Base-by-base conservation (phyloP, 192 early-diverging fungal genomes). In the Hyaloraphidium curvatum region DNA sequence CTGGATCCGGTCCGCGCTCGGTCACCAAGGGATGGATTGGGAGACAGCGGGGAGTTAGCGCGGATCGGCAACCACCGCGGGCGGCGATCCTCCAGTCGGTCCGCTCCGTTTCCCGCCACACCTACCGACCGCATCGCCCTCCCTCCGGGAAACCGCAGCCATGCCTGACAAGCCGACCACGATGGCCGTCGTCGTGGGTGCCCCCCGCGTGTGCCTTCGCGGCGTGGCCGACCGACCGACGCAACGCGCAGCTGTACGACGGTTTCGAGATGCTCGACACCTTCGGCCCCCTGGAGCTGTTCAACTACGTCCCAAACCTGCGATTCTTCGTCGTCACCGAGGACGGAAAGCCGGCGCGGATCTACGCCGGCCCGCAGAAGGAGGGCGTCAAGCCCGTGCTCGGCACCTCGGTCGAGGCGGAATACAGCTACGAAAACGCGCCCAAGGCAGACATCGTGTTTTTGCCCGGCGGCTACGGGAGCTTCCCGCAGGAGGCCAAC, bases 211-310 rank as follows among this genome's bases (percentile, higher is more conserved):
- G 11, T 37, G 11, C 17, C 35, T 17, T 37, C 17, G 19, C 33
- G n/a, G n/a, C 7, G 7, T 37, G 7, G 33, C n/a, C 33, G 33
- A 7, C 7, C n/a, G 7, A 7, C 33, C 33, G 33, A 7, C 33
- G 17, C 5, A 22, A 14, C 14, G 7, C 17, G 7, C 9, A 48
- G 43, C 43, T 48, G 4, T 48, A 22, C 25, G 43, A 48, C 25
- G 43, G 43, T 22, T 48, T 48, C 43, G 43, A 48, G 23, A 14
- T 48, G 11, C 43, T 48, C 43, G 43, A 48, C 19, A 48, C 43
- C 43, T 48, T 48, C 23, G 43, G 43, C 5, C 43, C 43, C 7
- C 43, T 48, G 43, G 43, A 48, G 19, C 25, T 48, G 17, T 25
- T 48, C 43, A 48, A 48, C 23, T 48, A 48, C 25, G 5, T 5